A percentile compares a stretch with the other conserved stretches of the same genome.
Evolutionary conservation across 2,329 filamentous ascomycete species (phyloP).

Genomic region (Lasiodiplodia sp.): DNA sequence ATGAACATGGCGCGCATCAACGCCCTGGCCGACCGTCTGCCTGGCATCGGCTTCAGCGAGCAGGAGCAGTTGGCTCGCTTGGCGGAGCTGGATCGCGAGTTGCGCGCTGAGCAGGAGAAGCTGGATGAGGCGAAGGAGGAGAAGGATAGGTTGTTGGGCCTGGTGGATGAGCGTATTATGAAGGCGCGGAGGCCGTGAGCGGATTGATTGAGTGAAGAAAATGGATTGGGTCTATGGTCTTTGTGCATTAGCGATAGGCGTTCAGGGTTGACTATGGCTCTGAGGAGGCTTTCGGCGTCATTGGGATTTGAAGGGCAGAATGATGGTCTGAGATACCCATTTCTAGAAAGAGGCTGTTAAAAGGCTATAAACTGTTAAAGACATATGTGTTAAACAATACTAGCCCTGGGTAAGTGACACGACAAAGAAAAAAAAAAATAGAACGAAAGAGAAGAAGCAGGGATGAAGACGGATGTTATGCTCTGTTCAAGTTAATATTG

Average conservation of each 20-base stretch:
- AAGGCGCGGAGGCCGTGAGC: conserved; percentile 43
- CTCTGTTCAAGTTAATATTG: too few species aligned
- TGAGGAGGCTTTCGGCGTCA: neutral
- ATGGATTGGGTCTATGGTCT: neutral
- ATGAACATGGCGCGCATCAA: conserved; percentile 86
- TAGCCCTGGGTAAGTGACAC: too few species aligned
- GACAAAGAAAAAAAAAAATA: too few species aligned
- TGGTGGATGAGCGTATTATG: conserved; percentile 58
- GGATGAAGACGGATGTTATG: too few species aligned
- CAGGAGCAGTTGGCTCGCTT: conserved; percentile 73
- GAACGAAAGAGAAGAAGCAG: too few species aligned
- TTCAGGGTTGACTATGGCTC: neutral
- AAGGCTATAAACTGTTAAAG: too few species aligned
- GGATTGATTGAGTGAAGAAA: too few species aligned
- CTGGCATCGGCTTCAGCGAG: conserved; percentile 80
- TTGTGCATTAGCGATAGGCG: neutral
- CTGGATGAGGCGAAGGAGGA: conserved; percentile 50
- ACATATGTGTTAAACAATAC: too few species aligned
- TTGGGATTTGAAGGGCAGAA: neutral
- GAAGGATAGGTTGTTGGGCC: conserved; percentile 50
- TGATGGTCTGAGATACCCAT: too few species aligned
- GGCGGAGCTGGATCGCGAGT: conserved; percentile 51
- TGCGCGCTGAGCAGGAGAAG: conserved; percentile 53
- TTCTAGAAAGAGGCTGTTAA: too few species aligned
- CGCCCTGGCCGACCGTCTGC: conserved; percentile 74